phyloP scores from a whole-genome alignment of 495 filamentous ascomycete species.

The Tuber microsphaerosporum region DNA sequence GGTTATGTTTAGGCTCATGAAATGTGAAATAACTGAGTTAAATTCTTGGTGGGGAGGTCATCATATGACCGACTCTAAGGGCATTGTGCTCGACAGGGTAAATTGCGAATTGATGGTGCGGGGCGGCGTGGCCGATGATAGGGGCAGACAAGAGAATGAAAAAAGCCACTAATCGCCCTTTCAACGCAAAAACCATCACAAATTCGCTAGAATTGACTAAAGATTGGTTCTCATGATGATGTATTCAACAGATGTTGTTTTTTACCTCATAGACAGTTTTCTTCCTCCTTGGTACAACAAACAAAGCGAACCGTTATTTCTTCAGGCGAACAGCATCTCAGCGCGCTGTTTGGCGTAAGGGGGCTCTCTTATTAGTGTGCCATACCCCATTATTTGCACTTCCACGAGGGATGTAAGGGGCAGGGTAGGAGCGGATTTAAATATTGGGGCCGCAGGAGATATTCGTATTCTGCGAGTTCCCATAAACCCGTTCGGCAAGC shows the following conservation, averaged over 20 bases:
- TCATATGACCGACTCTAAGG: neutral
- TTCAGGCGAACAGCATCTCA: neutral
- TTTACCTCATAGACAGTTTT: neutral
- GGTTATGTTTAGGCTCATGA: neutral
- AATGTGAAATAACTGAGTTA: neutral
- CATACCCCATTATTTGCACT: neutral
- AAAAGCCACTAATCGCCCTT: neutral
- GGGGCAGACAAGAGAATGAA: neutral
- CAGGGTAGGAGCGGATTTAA: neutral
- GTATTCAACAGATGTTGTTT: neutral
- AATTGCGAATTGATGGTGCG: neutral
- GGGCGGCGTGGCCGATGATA: neutral
- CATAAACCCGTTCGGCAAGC: neutral
- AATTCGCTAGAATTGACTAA: neutral
- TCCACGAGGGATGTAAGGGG: neutral
- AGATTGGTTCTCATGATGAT: neutral
- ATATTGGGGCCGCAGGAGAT: neutral
- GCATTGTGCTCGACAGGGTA: neutral
- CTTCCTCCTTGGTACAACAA: neutral
- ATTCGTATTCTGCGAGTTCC: neutral
- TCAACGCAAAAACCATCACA: neutral
- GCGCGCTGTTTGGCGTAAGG: neutral
- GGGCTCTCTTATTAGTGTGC: neutral
- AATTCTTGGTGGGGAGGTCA: neutral
- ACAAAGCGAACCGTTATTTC: neutral